Evolutionary conservation across 2,329 filamentous ascomycete genomes (phyloP).

Genomic region (Cordyceps farinosa): DNA sequence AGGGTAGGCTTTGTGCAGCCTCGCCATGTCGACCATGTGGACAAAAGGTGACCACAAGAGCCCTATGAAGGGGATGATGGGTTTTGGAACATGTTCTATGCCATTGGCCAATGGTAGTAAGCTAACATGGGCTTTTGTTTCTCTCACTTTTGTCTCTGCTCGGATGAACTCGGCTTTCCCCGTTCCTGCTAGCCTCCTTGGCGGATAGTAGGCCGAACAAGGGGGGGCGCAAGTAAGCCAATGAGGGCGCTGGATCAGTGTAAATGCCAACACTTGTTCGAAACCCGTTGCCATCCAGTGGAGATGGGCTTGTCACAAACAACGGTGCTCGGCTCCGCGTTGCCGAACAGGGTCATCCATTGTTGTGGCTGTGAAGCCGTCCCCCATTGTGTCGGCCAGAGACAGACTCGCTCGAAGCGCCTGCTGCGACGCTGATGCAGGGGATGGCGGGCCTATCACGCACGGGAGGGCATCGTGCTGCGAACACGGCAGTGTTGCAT

Average conservation of each 20-base stretch:
- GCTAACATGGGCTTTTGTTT: no score
- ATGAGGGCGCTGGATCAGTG: background rate
- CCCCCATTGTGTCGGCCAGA: background rate
- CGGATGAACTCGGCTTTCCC: no score
- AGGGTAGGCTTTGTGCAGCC: no score
- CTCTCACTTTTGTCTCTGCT: no score
- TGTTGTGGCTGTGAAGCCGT: constrained; percentile 8
- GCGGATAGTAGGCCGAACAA: background rate
- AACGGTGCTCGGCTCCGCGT: background rate
- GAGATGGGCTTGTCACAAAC: background rate
- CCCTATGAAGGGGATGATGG: no score
- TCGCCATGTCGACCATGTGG: no score
- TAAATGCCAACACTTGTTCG: background rate
- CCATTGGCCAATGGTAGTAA: no score
- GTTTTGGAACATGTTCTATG: no score
- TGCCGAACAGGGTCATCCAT: background rate
- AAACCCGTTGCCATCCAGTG: background rate
- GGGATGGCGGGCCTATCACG: background rate
- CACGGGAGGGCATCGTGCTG: background rate
- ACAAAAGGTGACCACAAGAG: no score
- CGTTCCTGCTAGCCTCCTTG: background rate
- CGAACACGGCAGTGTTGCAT: background rate
- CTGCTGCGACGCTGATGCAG: background rate
- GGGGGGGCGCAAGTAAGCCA: background rate
- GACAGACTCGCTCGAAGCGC: constrained; percentile 6